Conservation (phyloP, 345 rosid genomes). For the Brassica incana region DNA sequence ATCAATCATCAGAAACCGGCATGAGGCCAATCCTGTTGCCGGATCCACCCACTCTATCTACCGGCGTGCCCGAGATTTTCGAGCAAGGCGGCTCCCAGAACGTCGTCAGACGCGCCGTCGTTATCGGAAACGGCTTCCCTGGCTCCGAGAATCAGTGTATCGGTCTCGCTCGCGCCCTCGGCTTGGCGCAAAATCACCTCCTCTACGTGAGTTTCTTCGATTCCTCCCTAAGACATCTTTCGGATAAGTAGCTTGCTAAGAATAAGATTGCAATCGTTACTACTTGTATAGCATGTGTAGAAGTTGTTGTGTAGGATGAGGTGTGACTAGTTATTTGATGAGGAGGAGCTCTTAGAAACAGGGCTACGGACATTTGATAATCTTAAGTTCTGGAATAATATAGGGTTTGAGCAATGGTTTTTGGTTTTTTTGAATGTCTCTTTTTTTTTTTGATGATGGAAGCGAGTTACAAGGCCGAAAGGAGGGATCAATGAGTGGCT, state of each 20-base stretch:
- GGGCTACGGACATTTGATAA: neutral
- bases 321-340: neutral
- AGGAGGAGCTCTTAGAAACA: neutral
- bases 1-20: slow-evolving; percentile 25
- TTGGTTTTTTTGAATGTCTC: slow-evolving; percentile 2
- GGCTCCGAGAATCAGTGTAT: slow-evolving; percentile 90
- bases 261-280: no score
- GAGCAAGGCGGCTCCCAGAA: slow-evolving; percentile 65
- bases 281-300: neutral
- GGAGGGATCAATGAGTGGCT: slow-evolving; percentile 93
- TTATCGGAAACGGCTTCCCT: slow-evolving; percentile 82
- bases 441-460: neutral
- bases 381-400: neutral
- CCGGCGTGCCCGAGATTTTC: slow-evolving; percentile 91
- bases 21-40: slow-evolving; percentile 93
- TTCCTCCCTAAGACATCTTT: neutral
- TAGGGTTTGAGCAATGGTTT: neutral
- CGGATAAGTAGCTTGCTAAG: no score
- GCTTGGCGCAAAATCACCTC: slow-evolving; percentile 61
- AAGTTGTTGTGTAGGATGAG: neutral
- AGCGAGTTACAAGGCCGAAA: slow-evolving; percentile 94
- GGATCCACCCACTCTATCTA: slow-evolving; percentile 67
- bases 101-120: slow-evolving; percentile 83
- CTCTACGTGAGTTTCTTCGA: slow-evolving; percentile 59
- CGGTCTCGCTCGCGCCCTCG: slow-evolving; percentile 87